phyloP scores from a whole-genome alignment of 441 rosid genomes.

The Erodium moschatum region DNA sequence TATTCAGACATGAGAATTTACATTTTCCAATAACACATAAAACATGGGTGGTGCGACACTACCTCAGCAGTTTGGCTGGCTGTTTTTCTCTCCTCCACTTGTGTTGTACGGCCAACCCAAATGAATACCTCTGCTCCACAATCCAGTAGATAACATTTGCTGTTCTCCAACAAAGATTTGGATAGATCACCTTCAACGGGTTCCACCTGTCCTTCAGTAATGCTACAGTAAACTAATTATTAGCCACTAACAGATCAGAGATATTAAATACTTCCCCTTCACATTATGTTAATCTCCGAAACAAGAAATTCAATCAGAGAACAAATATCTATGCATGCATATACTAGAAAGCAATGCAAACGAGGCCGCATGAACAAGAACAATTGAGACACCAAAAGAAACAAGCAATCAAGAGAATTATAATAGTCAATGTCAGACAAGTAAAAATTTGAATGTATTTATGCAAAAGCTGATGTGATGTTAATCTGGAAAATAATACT shows the following conservation, averaged over 20 bases:
- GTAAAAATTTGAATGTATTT: background rate
- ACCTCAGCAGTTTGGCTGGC: constrained; percentile 84
- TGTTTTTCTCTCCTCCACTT: constrained; percentile 90
- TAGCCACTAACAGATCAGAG: background rate
- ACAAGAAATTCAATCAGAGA: background rate
- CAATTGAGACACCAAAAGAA: background rate
- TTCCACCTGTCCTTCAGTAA: constrained; percentile 54
- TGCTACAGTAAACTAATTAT: constrained; percentile 34
- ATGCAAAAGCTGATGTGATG: background rate
- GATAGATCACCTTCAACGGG: constrained; percentile 73
- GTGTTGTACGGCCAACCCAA: constrained; percentile 97
- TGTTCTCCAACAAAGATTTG: constrained; percentile 76
- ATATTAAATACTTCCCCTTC: background rate
- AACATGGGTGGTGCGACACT: constrained; percentile 20
- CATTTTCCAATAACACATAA: constrained; percentile 18
- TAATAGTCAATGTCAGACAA: background rate
- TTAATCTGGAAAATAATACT: background rate
- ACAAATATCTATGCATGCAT: background rate
- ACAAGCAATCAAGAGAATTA: background rate
- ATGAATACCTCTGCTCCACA: constrained; percentile 83
- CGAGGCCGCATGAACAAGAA: background rate
- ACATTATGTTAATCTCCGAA: background rate
- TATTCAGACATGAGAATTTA: constrained; percentile 23
- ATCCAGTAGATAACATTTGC: constrained; percentile 75
- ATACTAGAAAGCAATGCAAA: background rate